These are phyloP conservation scores for Phytomonas francai DNA, from an alignment of 208 protist genomes.

Conservation along the genomic window DNA sequence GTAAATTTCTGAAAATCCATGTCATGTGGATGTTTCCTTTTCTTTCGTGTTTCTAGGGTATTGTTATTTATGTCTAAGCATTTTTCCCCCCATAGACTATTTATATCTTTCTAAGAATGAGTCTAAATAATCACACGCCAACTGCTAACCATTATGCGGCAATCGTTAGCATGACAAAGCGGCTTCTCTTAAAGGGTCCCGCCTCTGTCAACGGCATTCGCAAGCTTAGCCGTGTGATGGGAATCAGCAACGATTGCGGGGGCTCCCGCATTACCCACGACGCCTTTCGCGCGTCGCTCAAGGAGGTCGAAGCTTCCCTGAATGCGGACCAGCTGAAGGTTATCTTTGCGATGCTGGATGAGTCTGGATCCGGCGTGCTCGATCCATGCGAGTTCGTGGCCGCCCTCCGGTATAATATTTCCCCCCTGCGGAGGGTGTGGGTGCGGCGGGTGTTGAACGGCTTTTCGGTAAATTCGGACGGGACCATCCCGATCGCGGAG, in stretches of 20 bases:
- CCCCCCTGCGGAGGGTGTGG: slow-evolving; percentile 45
- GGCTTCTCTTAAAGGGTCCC: slow-evolving; percentile 36
- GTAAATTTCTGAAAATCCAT: no score
- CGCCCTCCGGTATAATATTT: slow-evolving; percentile 41
- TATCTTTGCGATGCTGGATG: slow-evolving; percentile 52
- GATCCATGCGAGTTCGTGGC: slow-evolving; percentile 71
- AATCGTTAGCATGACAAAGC: slow-evolving; percentile 26
- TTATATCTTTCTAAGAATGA: background rate
- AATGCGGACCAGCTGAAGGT: slow-evolving; percentile 43
- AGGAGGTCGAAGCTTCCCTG: slow-evolving; percentile 36
- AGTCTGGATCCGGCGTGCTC: slow-evolving; percentile 33
- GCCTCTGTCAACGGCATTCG: slow-evolving; percentile 67
- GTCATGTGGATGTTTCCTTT: background rate
- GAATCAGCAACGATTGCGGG: slow-evolving; percentile 56
- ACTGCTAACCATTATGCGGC: slow-evolving; percentile 29
- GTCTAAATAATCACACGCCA: slow-evolving; percentile 8
- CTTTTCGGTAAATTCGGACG: slow-evolving; percentile 38
- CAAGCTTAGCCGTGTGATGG: slow-evolving; percentile 56
- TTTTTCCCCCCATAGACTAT: background rate
- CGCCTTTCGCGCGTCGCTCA: slow-evolving; percentile 30
- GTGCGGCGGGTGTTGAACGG: slow-evolving; percentile 47
- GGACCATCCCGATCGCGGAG: slow-evolving; percentile 25
- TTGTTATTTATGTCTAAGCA: slow-evolving; percentile 5
- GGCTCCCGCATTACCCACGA: slow-evolving; percentile 25
- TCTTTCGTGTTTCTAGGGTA: background rate